These are phyloP conservation scores for Oryza officinalis DNA, from an alignment of 176 grass and related monocot genomes.

Conservation along the genomic window DNA sequence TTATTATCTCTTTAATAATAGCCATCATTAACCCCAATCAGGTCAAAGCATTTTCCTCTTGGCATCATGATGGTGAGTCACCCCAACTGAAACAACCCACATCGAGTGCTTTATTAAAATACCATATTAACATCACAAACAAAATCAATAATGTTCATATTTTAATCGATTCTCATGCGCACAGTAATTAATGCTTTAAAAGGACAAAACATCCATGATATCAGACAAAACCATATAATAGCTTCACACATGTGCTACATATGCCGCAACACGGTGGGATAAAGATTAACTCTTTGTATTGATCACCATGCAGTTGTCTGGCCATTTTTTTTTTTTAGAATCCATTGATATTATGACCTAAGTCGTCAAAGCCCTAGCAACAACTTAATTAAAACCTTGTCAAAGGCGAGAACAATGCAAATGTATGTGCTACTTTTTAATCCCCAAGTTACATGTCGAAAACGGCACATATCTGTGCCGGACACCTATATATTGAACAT, in stretches of 20 bases:
- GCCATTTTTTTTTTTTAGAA: background rate
- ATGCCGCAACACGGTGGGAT: background rate
- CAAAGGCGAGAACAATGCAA: too few relatives aligned
- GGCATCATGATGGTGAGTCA: conserved; percentile 29
- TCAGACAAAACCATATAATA: background rate
- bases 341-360: too few relatives aligned
- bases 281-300: background rate
- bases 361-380: too few relatives aligned
- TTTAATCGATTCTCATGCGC: background rate
- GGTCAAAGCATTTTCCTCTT: conserved; percentile 26
- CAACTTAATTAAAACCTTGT: too few relatives aligned
- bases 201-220: background rate
- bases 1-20: conserved; percentile 18
- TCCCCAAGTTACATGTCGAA: too few relatives aligned
- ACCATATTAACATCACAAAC: background rate
- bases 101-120: conserved; percentile 11
- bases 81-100: conserved; percentile 8
- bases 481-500: too few relatives aligned
- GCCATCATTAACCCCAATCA: conserved; percentile 25
- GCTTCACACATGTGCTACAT: background rate
- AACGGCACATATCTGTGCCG: too few relatives aligned
- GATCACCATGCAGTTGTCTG: background rate
- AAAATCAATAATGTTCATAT: background rate
- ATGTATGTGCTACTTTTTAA: too few relatives aligned
- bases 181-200: background rate